Conservation (phyloP, 108 stramenopile genomes). For the Cafeteria roenbergensis region DNA sequence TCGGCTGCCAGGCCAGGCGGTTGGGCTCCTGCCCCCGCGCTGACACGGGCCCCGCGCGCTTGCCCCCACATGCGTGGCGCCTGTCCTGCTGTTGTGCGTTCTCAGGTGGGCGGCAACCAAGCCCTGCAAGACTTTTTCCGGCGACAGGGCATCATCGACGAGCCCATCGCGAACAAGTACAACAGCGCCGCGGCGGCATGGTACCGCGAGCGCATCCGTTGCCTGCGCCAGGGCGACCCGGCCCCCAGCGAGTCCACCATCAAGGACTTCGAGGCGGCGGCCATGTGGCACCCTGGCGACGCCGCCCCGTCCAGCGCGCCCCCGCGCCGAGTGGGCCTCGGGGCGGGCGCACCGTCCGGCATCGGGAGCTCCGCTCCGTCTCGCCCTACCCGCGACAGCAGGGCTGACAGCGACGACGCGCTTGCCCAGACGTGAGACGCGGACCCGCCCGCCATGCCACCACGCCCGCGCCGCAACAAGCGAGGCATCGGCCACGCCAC, state of each 20-base stretch:
- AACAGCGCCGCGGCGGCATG: constrained; percentile 1
- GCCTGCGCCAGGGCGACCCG: constrained; percentile 3
- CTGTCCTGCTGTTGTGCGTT: constrained; percentile 16
- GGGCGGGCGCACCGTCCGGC: neutral
- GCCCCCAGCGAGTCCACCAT: constrained; percentile 1
- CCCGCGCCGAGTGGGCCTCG: no score
- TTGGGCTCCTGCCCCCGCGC: neutral
- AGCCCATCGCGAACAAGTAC: constrained; percentile 15
- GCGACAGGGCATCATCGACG: neutral
- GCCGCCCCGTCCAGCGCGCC: no score
- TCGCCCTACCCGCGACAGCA: no score
- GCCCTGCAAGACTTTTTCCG: constrained; percentile 29
- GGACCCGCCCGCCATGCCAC: neutral
- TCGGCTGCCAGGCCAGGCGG: neutral
- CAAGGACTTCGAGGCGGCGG: neutral
- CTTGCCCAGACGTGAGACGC: neutral
- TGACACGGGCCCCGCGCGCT: neutral
- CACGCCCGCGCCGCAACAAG: neutral
- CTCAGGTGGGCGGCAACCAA: constrained; percentile 34
- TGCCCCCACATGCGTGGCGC: neutral
- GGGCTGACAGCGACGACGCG: no score
- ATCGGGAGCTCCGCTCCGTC: neutral
- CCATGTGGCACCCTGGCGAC: neutral
- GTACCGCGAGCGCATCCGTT: constrained; percentile 2
- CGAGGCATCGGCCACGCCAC: neutral